Conservation (phyloP, 805 yeast genomes). For the Teunomyces cretensis region DNA sequence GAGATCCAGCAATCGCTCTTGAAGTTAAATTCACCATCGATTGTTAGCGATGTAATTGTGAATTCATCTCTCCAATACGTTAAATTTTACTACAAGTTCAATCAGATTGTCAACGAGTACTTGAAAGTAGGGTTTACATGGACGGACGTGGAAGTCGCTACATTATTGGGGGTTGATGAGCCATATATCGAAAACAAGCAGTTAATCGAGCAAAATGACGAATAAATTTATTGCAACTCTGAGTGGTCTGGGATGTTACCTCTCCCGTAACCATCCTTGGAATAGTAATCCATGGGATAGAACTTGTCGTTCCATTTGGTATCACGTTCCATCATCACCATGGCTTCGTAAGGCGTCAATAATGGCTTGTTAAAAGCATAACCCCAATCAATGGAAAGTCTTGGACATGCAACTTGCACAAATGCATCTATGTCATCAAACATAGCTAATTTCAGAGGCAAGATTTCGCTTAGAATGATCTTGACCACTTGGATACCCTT, state of each 20-base stretch:
- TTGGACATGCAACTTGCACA: slow-evolving; percentile 96
- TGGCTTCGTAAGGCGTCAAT: slow-evolving; percentile 93
- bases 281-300: slow-evolving; percentile 97
- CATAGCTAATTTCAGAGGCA: slow-evolving; percentile 88
- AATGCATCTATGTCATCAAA: slow-evolving; percentile 93
- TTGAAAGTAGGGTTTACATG: slow-evolving; percentile 45
- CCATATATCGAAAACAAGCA: slow-evolving; percentile 19
- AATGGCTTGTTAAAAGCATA: slow-evolving; percentile 92
- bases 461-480: slow-evolving; percentile 86
- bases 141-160: slow-evolving; percentile 61
- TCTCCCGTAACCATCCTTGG: slow-evolving; percentile 86
- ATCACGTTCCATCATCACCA: slow-evolving; percentile 81
- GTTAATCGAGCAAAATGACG: neutral
- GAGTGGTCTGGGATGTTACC: slow-evolving; percentile 39
- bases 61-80: slow-evolving; percentile 51
- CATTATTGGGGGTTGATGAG: slow-evolving; percentile 67
- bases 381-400: slow-evolving; percentile 97
- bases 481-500: slow-evolving; percentile 71
- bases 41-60: slow-evolving; percentile 55
- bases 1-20: slow-evolving; percentile 58
- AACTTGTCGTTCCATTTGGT: slow-evolving; percentile 57
- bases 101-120: slow-evolving; percentile 35
- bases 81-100: slow-evolving; percentile 44
- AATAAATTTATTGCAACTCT: neutral
- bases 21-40: slow-evolving; percentile 61